Conservation (phyloP, 805 yeast species). For the Wickerhamiella cacticola region DNA sequence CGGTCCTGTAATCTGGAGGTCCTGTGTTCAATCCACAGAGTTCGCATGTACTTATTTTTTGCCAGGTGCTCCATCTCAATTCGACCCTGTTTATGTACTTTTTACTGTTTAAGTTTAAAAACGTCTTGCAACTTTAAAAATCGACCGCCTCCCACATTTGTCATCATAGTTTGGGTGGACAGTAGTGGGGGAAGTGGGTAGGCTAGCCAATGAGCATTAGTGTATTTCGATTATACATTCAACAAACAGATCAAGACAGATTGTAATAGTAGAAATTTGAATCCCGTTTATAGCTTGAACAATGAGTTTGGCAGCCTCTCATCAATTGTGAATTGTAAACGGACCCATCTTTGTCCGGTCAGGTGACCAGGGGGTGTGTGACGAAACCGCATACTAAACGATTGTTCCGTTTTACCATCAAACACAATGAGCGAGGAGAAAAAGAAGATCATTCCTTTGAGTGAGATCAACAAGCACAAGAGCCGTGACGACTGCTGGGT, state of each 20-base stretch:
- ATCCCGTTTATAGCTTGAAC: neutral
- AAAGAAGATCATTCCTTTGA: conserved; percentile 26
- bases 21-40: conserved; percentile 11
- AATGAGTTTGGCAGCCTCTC: too few species aligned
- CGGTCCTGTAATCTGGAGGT: conserved; percentile 11
- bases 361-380: neutral
- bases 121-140: too few species aligned
- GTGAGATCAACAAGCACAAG: conserved; percentile 37
- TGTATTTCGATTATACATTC: too few species aligned
- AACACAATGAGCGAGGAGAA: conserved; percentile 8
- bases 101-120: too few species aligned
- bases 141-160: too few species aligned
- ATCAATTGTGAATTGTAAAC: neutral
- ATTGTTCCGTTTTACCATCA: neutral
- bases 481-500: conserved; percentile 56
- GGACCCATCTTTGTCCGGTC: neutral
- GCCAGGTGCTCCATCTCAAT: neutral
- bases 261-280: neutral
- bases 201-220: neutral
- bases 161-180: too few species aligned
- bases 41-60: conserved; percentile 5
- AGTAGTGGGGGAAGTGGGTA: neutral
- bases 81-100: too few species aligned
- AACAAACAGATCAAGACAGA: neutral
- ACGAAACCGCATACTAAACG: neutral